Percentiles rank a stretch among this genome's conserved stretches.
These are phyloP conservation scores for Populus hybrid DNA, from an alignment of 441 rosid genomes.

Conservation along the genomic window DNA sequence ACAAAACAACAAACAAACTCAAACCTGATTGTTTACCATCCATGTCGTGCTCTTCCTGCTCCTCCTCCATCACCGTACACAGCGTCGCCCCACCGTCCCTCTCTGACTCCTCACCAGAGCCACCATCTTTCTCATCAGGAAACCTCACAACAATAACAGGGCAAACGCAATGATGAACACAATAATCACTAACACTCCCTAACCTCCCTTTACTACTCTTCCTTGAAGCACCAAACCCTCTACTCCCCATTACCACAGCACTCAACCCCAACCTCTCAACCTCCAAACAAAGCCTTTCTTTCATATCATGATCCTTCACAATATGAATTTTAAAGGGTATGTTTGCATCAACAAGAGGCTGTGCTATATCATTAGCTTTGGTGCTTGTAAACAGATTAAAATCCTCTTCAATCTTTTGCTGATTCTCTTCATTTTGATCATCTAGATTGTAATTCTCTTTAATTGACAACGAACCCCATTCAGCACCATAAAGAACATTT, in stretches of 20 bases:
- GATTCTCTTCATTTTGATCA: constrained; percentile 32
- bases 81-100: constrained; percentile 29
- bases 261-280: constrained; percentile 75
- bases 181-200: constrained; percentile 83
- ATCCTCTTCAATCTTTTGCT: constrained; percentile 63
- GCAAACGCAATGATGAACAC: constrained; percentile 69
- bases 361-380: constrained; percentile 59
- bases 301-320: constrained; percentile 85
- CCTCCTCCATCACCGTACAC: constrained; percentile 42
- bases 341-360: constrained; percentile 57
- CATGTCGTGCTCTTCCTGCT: constrained; percentile 42
- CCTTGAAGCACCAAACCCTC: constrained; percentile 70
- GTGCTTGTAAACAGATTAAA: constrained; percentile 57
- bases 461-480: constrained; percentile 46
- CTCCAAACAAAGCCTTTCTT: constrained; percentile 82
- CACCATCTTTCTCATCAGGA: constrained; percentile 45
- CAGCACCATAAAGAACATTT: constrained; percentile 73
- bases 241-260: constrained; percentile 70
- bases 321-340: constrained; percentile 75
- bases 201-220: constrained; percentile 47
- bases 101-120: constrained; percentile 17
- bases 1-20: constrained; percentile 11
- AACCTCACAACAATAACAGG: constrained; percentile 62
- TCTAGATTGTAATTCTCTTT: constrained; percentile 15
- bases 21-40: constrained; percentile 40